Conservation (phyloP, 73 alveolate species). For the Paramecium primaurelia region DNA sequence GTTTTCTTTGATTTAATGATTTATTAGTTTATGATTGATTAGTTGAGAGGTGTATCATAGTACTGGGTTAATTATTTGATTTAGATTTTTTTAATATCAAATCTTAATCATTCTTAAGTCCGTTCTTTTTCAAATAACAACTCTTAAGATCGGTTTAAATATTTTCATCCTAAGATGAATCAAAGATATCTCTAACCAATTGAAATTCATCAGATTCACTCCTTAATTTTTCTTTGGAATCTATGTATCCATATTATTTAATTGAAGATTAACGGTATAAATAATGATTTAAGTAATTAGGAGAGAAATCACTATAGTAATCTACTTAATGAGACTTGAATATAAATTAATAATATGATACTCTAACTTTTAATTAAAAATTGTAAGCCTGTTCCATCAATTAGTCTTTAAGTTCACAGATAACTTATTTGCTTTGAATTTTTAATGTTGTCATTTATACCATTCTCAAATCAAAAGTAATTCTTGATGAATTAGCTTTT, state of each 20-base stretch:
- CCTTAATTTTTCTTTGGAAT: conserved; percentile 4
- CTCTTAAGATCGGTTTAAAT: background rate
- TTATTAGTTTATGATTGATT: background rate
- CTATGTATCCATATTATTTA: background rate
- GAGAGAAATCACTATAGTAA: conserved; percentile 25
- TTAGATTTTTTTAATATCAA: background rate
- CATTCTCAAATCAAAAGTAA: conserved; percentile 34
- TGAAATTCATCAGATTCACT: conserved; percentile 38
- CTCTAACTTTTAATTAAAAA: conserved; percentile 6
- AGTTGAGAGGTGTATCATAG: background rate
- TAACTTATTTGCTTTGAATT: background rate
- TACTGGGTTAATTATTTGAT: background rate
- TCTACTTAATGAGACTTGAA: conserved; percentile 3
- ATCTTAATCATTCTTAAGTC: background rate
- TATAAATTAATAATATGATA: background rate
- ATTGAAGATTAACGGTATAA: background rate
- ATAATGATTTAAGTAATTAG: background rate
- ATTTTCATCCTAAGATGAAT: background rate
- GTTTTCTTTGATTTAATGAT: background rate
- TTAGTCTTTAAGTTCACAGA: conserved; percentile 33
- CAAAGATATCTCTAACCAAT: background rate
- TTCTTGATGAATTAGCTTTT: background rate
- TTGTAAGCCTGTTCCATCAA: background rate
- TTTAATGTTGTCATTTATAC: background rate
- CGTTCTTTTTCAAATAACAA: background rate